Evolutionary conservation across 176 grass and related monocot species (phyloP), one percentile per base, ranked within the genome.

Genomic region (Avena atlantica): DNA sequence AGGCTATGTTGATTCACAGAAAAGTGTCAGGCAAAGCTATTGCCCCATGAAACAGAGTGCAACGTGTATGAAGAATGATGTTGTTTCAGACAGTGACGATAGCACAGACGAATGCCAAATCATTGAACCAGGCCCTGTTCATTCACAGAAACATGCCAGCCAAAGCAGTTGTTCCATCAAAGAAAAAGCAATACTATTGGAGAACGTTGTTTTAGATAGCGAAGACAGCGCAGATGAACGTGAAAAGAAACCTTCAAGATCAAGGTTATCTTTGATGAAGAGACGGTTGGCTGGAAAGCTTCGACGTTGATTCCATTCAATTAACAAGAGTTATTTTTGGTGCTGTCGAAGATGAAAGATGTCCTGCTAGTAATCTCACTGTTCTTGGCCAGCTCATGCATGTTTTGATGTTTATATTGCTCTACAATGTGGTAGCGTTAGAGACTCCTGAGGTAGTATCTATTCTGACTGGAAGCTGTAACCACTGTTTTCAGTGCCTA

Each of bases 11-110:
- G 69, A n/a, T 88, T 16, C 42, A 55, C 76, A 91, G 77, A 85
- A 81, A 85, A 71, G 80, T 17, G 6, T 21, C 24, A 56, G 25
- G 4, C 24, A 69, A 78, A 61, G 45, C 86, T 71, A 81, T 70
- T 53, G 15, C 55, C 66, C 82, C 47, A 8, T 60, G 68, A 76
- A 85, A 63, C 77, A 64, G 61, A 78, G 70, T 36, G 10, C 8
- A 42, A 73, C 53, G 76, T 23, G 36, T 47, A 3, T 80, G 34
- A 74, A 92, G 36, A 91, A 58, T 0, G 12, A 86, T 27, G 58
- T 92, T 37, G 88, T 98, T 90, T 91, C 90, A 79, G 93, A 95
- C 45, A 93, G 96, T 36, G 96, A 98, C 83, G 95, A 92, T 58
- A 95, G 93, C 3, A 84, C 84, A 42, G 90, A 95, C 0, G 93